phyloP scores from a whole-genome alignment of 805 yeast genomes.

The Sugiyamaella boreocaroliniensis region DNA sequence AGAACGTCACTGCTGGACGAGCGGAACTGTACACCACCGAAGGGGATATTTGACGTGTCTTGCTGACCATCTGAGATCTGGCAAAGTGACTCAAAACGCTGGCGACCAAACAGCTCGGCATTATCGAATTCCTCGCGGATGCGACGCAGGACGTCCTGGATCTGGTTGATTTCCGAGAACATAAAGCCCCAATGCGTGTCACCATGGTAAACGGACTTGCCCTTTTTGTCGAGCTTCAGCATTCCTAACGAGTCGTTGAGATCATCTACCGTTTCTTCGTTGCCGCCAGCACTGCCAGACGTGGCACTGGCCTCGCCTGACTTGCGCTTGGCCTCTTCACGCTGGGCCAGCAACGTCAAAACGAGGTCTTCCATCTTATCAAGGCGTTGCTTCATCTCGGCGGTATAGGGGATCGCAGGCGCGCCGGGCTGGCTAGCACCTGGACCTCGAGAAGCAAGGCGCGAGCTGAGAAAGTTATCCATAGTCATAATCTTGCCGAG shows the following conservation, averaged over 20 bases:
- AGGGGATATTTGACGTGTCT: conserved; percentile 9
- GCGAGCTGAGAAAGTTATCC: conserved; percentile 5
- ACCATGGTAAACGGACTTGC: conserved; percentile 31
- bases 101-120: conserved; percentile 3
- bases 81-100: conserved; percentile 8
- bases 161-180: conserved; percentile 24
- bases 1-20: conserved; percentile 19
- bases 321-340: not conserved
- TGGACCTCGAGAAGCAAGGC: not conserved
- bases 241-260: conserved; percentile 29
- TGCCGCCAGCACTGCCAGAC: conserved; percentile 14
- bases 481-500: conserved; percentile 11
- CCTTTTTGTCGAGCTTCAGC: conserved; percentile 30
- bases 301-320: not conserved
- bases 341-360: conserved; percentile 18
- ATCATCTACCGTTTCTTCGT: conserved; percentile 11
- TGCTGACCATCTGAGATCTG: conserved; percentile 6
- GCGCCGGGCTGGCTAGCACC: not conserved
- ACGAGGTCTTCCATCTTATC: conserved; percentile 27
- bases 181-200: conserved; percentile 32
- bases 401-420: conserved; percentile 1
- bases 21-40: conserved; percentile 15
- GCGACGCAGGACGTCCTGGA: conserved; percentile 18
- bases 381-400: conserved; percentile 24
- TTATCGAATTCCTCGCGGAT: conserved; percentile 10